Conservation (phyloP, 2,329 filamentous ascomycete genomes). For the Escovopsis sp. region DNA sequence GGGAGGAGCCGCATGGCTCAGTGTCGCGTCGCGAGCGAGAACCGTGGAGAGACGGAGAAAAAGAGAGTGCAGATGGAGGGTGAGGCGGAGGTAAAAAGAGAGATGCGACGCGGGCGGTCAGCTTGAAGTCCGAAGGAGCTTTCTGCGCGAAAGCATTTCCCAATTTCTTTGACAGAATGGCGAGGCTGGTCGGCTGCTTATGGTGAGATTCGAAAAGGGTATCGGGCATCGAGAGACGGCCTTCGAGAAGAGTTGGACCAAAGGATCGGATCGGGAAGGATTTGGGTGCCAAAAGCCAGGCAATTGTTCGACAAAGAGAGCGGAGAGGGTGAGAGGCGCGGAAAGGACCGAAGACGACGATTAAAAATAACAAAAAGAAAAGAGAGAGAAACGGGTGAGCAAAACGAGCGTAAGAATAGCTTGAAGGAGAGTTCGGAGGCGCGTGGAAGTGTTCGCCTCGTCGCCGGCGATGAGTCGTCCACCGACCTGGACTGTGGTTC, state of each 20-base stretch:
- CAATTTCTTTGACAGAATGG: slow-evolving; percentile 12
- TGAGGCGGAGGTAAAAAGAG: too few species aligned
- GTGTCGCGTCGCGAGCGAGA: slow-evolving; percentile 10
- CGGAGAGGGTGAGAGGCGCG: slow-evolving; percentile 1
- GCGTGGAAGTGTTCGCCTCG: slow-evolving; percentile 1
- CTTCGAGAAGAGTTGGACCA: neutral
- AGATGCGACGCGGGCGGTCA: slow-evolving; percentile 5
- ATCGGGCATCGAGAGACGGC: slow-evolving; percentile 6
- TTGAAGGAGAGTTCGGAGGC: neutral
- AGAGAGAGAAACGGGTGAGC: too few species aligned
- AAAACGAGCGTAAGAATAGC: slow-evolving; percentile 5
- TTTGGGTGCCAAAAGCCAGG: neutral
- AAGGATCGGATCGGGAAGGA: slow-evolving; percentile 1
- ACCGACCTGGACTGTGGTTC: neutral
- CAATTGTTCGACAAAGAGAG: neutral
- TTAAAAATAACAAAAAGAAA: neutral
- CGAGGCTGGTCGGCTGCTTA: too few species aligned
- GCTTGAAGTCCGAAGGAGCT: slow-evolving; percentile 7
- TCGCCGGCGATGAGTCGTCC: slow-evolving; percentile 6
- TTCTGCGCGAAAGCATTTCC: slow-evolving; percentile 15
- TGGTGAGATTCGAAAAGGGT: slow-evolving; percentile 5
- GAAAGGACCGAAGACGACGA: neutral
- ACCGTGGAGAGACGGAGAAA: slow-evolving; percentile 5
- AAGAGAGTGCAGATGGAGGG: too few species aligned
- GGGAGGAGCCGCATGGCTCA: slow-evolving; percentile 33